Base-by-base conservation (phyloP, 2,329 filamentous ascomycete genomes). In the Fusarium multiceps region DNA sequence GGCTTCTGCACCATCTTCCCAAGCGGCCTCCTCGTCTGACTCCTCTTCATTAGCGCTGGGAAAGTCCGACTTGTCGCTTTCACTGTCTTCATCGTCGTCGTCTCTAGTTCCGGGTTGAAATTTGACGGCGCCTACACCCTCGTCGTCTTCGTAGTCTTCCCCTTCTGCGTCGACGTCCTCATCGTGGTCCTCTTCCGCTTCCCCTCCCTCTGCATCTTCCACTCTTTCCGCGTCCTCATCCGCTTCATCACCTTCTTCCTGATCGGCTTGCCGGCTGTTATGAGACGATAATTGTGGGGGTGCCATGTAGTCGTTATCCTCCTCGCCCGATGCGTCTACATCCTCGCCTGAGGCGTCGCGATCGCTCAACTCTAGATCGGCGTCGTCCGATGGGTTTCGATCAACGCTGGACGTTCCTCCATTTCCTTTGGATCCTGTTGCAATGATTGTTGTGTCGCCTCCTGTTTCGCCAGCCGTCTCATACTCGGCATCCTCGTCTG, bases 61-160 rank as follows among this genome's bases (percentile, higher is more conserved):
- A 10, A 83, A 82, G 28, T 83, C 82, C 4, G 82, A 84, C 45
- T 79, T 81, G 18, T 80, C 81, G 55, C 80, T 84, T 47, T 87
- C 88, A 25, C 70, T 73, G 10, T 88, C 87, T 13, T 78, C 81
- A 28, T 84, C 84, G 2, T 87, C 87, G 7, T 84, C 80, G 23
- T 82, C 76, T 5, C 78, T 75, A 55, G 87, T 83, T 23, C 84
- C 84, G 9, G 86, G 86, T 59, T 83, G 59, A 21, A 87, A 83
- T 70, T 89, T 88, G 21, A 88, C 86, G 11, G 86, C 86, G 16
- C 86, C 86, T 3, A 88, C 86, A 4, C 83, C 85, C 72, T 89
- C 87, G 5, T 84, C 83, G 11, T 85, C 82, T 25, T 86, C 83
- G 18, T 83, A 55, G 68, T 75, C 73, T 43, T 74, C 75, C 23